phyloP scores from a whole-genome alignment of 2,329 filamentous ascomycete species.

The Diaporthe australafricana region DNA sequence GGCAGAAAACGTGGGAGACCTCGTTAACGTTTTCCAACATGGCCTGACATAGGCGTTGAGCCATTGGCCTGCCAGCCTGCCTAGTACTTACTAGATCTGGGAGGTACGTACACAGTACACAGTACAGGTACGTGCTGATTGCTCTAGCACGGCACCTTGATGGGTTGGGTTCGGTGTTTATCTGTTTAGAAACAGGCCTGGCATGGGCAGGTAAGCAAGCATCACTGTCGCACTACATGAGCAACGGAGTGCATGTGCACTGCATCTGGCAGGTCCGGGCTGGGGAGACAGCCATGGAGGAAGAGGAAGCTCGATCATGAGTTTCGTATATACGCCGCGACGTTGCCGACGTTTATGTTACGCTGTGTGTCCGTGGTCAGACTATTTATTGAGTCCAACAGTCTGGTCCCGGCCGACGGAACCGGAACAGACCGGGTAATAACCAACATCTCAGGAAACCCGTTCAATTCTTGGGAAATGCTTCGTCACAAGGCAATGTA shows the following conservation, averaged over 20 bases:
- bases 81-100: background rate
- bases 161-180: conserved; percentile 8
- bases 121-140: background rate
- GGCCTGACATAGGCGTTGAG: conserved; percentile 9
- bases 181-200: background rate
- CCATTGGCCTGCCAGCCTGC: background rate
- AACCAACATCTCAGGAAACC: background rate
- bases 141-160: background rate
- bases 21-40: conserved; percentile 26
- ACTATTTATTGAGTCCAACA: background rate
- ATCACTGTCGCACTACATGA: conserved; percentile 32
- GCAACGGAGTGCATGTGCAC: conserved; percentile 15
- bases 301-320: conserved; percentile 15
- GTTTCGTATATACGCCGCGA: conserved; percentile 12
- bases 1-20: conserved; percentile 17
- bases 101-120: background rate
- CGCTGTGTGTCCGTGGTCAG: background rate
- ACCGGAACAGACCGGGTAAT: conserved; percentile 22
- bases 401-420: background rate
- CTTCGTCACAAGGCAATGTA: background rate
- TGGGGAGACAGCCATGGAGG: conserved; percentile 2
- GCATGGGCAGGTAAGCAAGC: background rate
- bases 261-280: conserved; percentile 35
- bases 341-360: background rate
- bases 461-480: background rate